Evolutionary conservation across 1,284 basidiomycete genomes (phyloP).

Genomic region (Puccinia brachypodii): DNA sequence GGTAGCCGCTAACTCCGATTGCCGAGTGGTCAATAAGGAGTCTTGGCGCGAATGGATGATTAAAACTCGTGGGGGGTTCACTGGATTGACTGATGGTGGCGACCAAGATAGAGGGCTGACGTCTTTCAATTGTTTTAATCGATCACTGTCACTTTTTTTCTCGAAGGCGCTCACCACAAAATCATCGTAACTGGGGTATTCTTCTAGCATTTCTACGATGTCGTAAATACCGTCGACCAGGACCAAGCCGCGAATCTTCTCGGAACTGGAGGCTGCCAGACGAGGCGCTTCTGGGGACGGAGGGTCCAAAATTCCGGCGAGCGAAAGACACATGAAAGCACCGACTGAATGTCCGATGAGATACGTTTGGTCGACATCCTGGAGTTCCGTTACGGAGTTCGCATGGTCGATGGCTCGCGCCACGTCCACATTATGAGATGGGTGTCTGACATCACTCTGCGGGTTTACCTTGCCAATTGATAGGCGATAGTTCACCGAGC

Average conservation of each 20-base stretch:
- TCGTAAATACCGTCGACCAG: conserved; percentile 43
- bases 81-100: neutral
- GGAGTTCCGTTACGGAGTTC: neutral
- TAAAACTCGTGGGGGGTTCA: conserved; percentile 2
- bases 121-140: neutral
- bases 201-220: conserved; percentile 10
- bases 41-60: conserved; percentile 37
- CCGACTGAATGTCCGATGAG: conserved; percentile 46
- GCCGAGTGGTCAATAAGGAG: conserved; percentile 15
- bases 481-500: conserved; percentile 44
- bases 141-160: neutral
- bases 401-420: conserved; percentile 6
- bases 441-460: neutral
- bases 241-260: conserved; percentile 24
- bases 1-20: conserved; percentile 9
- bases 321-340: conserved; percentile 38
- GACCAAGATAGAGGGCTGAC: conserved; percentile 26
- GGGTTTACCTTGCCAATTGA: neutral
- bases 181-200: conserved; percentile 37
- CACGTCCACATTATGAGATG: conserved; percentile 32
- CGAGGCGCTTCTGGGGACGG: neutral
- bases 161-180: conserved; percentile 17
- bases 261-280: neutral
- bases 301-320: conserved; percentile 21
- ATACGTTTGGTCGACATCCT: conserved; percentile 4